Evolutionary conservation across 2,329 filamentous ascomycete species (phyloP), one percentile per base, ranked within the genome.

Genomic region (Hypoxylon sp.): DNA sequence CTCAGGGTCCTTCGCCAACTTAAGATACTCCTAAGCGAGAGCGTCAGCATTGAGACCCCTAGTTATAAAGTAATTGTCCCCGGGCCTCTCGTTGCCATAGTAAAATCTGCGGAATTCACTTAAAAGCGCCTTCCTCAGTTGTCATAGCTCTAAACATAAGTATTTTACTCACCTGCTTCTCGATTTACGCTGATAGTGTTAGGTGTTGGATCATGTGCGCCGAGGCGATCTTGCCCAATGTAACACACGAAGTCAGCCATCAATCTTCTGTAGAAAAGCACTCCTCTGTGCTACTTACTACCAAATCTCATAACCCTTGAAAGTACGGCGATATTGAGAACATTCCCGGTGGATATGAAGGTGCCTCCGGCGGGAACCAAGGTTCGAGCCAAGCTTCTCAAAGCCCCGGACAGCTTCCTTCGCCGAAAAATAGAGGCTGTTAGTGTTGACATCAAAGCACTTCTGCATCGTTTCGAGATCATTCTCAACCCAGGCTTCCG

Each of bases 341-440:
- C 51, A 44, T 74, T 74, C 5, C 73, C 73, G 0, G 68, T 72
- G 50, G 70, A 71, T 22, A 73, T 67, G 53, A 69, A 74, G 0
- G 72, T 73, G 22, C 57, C 71, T 0, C 71, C 70, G 1, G 37
- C 3, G n/a, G 62, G 51, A 2, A 2, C 64, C 64, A 1, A 69
- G 59, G 15, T 61, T 44, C 47, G 54, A 20, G n/a, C 62, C 63
- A n/a, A 68, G 61, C 22, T 67, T 68, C 22, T 67, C 62, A 10
- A 71, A 72, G 0, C 52, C 58, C 39, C 67, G 66, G 1, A 68
- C 34, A 1, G 61, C 62, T 24, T 72, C 72, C 24, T 48, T 41
- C 3, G 64, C 65, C 10, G 62, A 63, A 6, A 50, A 44, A 3
- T 59, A 71, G 10, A 58, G 26, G 32, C 43, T 54, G 6, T 43